A percentile compares a stretch with the other conserved stretches of the same genome.
Evolutionary conservation across 2,329 filamentous ascomycete genomes (phyloP).

Genomic region (Mariannaea sp.): DNA sequence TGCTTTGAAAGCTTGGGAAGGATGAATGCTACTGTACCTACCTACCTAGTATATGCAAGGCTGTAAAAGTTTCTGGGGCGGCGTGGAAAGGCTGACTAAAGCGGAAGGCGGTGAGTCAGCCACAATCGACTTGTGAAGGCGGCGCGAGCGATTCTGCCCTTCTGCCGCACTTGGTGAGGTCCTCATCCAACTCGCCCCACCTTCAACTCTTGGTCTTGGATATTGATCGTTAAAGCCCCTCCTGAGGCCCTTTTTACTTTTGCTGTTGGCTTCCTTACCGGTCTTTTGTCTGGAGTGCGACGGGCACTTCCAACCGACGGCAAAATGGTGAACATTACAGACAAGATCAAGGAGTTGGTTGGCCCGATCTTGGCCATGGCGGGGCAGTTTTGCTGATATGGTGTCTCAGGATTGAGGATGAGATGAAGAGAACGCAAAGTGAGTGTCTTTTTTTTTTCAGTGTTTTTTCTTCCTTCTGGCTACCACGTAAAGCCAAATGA

Average conservation of each 20-base stretch:
- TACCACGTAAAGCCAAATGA: neutral
- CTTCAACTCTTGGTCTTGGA: slow-evolving; percentile 33
- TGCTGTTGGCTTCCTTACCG: slow-evolving; percentile 9
- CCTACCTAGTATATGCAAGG: too few relatives aligned
- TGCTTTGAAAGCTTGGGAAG: slow-evolving; percentile 25
- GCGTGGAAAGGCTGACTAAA: slow-evolving; percentile 16
- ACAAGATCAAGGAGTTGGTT: slow-evolving; percentile 97
- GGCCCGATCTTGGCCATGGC: neutral
- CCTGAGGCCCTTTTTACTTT: slow-evolving; percentile 17
- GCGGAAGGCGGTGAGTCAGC: slow-evolving; percentile 38
- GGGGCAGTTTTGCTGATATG: slow-evolving; percentile 31
- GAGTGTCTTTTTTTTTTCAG: slow-evolving; percentile 46
- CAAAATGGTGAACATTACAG: slow-evolving; percentile 98
- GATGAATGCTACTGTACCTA: too few relatives aligned
- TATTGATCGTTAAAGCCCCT: slow-evolving; percentile 16
- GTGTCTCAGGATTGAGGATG: slow-evolving; percentile 88
- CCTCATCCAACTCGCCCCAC: slow-evolving; percentile 39
- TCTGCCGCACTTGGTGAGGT: slow-evolving; percentile 38
- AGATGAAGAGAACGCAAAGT: slow-evolving; percentile 99
- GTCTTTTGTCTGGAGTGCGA: slow-evolving; percentile 27
- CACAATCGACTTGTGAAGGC: slow-evolving; percentile 27
- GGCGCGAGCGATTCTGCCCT: slow-evolving; percentile 34
- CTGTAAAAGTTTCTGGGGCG: slow-evolving; percentile 34
- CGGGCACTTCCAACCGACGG: slow-evolving; percentile 33
- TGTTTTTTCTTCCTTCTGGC: too few relatives aligned